Base-by-base conservation (phyloP, 441 rosid genomes). In the Eutrema salsugineum region DNA sequence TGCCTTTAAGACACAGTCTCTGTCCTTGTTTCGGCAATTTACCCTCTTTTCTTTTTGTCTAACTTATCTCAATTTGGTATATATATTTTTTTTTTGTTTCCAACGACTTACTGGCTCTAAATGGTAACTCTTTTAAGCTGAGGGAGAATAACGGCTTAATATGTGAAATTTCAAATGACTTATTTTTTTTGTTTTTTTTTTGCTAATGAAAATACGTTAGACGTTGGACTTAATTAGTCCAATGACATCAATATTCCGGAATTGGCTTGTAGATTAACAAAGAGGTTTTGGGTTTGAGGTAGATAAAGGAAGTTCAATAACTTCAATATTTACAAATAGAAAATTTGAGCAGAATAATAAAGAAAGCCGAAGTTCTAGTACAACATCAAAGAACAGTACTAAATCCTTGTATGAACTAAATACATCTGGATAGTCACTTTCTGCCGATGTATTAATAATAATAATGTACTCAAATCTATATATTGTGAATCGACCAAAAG, bases 1-100 rank as follows among this genome's bases (percentile, higher is more conserved):
- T 64, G 48, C 49, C 60, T 73, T 47, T 5, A 20, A 56, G 39
- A 56, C 43, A 72, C 71, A 64, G 12, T 30, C 63, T 33, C 38
- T 62, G 47, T 62, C 38, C 8, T 36, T 61, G 39, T 53, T 51
- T 62, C 62, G 4, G 2, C 60, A 27, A 12, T 47, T 57, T 55
- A 42, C 48, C 11, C 12, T 3, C 14, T 44, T 32, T 2, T 1
- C 2, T 11, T 11, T 20, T n/a, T 14, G 8, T 24, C 27, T 24
- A 7, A 9, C 59, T 38, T 48, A 6, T 39, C 11, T 24, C 20
- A 19, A 14, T 50, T 61, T 32, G 36, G 22, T 24, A 3, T 24
- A 2, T 33, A 1, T 32, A 5, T 39, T 39, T 39, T 12, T 5
- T 39, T 40, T 71, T 51, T 32, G 16, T 70, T 20, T 30, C 15